These are phyloP conservation scores for Ramularia endophylla DNA, from an alignment of 2,329 filamentous ascomycete species.

Conservation along the genomic window DNA sequence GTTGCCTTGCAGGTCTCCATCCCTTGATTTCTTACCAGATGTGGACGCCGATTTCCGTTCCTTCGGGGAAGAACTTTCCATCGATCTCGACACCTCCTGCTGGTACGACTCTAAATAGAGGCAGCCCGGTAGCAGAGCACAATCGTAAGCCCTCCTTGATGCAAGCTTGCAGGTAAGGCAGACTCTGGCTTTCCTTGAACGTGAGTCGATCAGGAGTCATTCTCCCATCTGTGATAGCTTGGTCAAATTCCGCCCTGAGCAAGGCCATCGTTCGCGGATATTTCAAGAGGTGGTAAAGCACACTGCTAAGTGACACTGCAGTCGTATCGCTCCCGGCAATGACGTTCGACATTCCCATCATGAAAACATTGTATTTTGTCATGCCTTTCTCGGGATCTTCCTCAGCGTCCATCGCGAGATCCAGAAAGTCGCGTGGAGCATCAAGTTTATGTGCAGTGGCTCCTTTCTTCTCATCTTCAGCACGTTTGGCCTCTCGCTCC, in stretches of 20 bases:
- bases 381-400: constrained; percentile 11
- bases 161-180: constrained; percentile 38
- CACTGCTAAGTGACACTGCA: constrained; percentile 28
- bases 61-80: constrained; percentile 40
- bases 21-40: too few relatives aligned
- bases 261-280: constrained; percentile 20
- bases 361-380: constrained; percentile 12
- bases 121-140: constrained; percentile 16
- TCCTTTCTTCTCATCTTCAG: constrained; percentile 3
- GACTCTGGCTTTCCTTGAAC: constrained; percentile 29
- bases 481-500: constrained; percentile 8
- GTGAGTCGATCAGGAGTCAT: constrained; percentile 23
- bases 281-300: constrained; percentile 30
- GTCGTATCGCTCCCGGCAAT: constrained; percentile 32
- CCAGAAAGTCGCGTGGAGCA: too few relatives aligned
- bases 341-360: constrained; percentile 18
- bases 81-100: constrained; percentile 13
- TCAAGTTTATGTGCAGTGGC: too few relatives aligned
- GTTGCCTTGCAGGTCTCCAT: too few relatives aligned
- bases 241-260: constrained; percentile 20
- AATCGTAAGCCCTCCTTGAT: constrained; percentile 25
- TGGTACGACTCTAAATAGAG: constrained; percentile 16
- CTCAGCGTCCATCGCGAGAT: constrained; percentile 13
- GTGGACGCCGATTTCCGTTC: constrained; percentile 32
- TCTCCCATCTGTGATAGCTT: constrained; percentile 7